Conservation (phyloP, 257 asterid genomes). For the Ballota nigra region DNA sequence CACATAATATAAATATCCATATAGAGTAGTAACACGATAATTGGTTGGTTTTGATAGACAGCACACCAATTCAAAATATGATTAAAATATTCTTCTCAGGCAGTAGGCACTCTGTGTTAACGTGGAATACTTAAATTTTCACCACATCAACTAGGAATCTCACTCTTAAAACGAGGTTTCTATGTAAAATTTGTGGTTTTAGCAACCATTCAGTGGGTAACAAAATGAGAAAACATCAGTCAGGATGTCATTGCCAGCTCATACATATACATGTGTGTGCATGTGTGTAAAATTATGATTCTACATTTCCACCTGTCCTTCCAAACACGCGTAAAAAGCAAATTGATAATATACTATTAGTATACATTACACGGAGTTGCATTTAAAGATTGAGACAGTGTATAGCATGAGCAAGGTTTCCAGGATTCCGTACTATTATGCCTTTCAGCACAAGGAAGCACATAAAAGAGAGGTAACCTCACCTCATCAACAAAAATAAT, state of each 20-base stretch:
- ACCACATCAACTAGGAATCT: slow-evolving; percentile 1
- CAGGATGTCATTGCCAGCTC: not conserved
- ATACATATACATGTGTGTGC: not conserved
- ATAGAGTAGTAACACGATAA: not conserved
- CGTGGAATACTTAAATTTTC: not conserved
- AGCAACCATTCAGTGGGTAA: not conserved
- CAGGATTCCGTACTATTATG: not conserved
- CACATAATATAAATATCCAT: not conserved
- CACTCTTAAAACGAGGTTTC: not conserved
- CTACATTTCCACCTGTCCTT: not conserved
- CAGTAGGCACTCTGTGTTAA: not conserved
- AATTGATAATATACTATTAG: not conserved
- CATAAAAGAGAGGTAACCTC: slow-evolving; percentile 24
- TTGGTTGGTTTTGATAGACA: not conserved
- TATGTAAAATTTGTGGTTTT: not conserved
- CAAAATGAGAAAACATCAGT: not conserved
- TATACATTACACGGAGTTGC: not conserved
- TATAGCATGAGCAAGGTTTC: no score
- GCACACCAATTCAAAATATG: not conserved
- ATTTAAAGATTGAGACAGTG: not conserved
- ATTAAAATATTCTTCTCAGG: not conserved
- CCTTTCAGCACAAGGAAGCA: slow-evolving; percentile 9
- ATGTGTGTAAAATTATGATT: not conserved
- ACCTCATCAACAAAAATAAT: slow-evolving; percentile 98
- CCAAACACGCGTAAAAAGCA: not conserved